Evolutionary conservation across 2,329 filamentous ascomycete genomes (phyloP), one percentile per base, ranked within the genome.

Genomic region (Sordariomycetes sp.): DNA sequence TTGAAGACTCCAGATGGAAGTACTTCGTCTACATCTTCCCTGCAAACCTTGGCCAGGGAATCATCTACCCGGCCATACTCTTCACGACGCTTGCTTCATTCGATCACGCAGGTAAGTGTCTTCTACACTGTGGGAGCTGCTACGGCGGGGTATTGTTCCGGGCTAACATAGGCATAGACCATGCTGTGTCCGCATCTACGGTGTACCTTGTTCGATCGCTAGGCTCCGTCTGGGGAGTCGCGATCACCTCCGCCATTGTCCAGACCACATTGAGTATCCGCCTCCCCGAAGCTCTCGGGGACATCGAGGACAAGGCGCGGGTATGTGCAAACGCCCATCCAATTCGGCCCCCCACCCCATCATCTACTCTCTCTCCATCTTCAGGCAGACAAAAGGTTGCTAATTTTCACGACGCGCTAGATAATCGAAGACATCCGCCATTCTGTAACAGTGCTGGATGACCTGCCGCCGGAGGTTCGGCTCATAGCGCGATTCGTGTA

Each of bases 51-150:
- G 83, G 83, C 0, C 80, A 82, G 61, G 82, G 82, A 1, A 80
- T 86, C 34, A 72, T 79, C 22, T 84, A 82, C 54, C 83, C 83
- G 0, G 72, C 75, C 0, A 75, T 83, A 22, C 67, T 86, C 1
- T 87, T 86, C 62, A 85, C 81, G 0, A 82, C 81, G 18, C 69
- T 87, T 2, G 81, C 83, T 3, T 80, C 81, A 0, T 86, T 86
- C 62, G 80, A 82, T 11, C 83, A 86, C 62, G 71, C 76, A 37
- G 79, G 82, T 83, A 70, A 62, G 75, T 16, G 20, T 10, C 20
- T 4, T 1, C 25, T 0, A 1, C 1, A 11, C 11, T 14, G 14
- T 14, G 25, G 52, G 24, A 6, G 25, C 3, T 11, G 2, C n/a
- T 10, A 20, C 32, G 5, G 28, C 32, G 3, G 7, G 28, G 14